These are phyloP conservation scores for Ceratocystis albifundus DNA, from an alignment of 2,329 filamentous ascomycete species.

Conservation along the genomic window DNA sequence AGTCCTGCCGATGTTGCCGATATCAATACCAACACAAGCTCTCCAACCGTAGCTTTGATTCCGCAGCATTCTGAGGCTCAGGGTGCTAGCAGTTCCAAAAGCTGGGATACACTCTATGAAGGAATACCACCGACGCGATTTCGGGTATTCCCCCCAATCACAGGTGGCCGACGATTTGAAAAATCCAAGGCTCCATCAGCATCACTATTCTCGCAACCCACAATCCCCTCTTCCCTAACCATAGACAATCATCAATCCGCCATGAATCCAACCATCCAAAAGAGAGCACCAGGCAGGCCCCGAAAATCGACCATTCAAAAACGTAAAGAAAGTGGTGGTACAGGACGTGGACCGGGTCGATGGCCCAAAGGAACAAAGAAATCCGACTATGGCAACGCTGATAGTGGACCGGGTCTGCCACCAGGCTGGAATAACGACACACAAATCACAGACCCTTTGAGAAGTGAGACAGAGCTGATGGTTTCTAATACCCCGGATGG, in stretches of 20 bases:
- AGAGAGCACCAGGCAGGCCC: slow-evolving; percentile 28
- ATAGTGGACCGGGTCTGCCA: slow-evolving; percentile 52
- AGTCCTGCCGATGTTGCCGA: slow-evolving; percentile 4
- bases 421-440: slow-evolving; percentile 38
- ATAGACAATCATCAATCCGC: slow-evolving; percentile 31
- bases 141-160: slow-evolving; percentile 62
- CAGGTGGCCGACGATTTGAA: slow-evolving; percentile 38
- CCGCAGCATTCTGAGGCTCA: slow-evolving; percentile 29
- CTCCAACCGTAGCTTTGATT: slow-evolving; percentile 13
- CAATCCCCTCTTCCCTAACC: not conserved
- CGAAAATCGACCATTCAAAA: slow-evolving; percentile 20
- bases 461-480: not conserved
- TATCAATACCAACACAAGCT: slow-evolving; percentile 17
- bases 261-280: slow-evolving; percentile 29
- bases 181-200: slow-evolving; percentile 28
- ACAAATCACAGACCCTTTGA: not conserved
- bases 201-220: no score
- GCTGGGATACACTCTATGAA: slow-evolving; percentile 40
- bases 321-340: slow-evolving; percentile 38
- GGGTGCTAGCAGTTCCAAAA: slow-evolving; percentile 26
- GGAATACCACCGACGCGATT: slow-evolving; percentile 60
- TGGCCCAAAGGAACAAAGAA: slow-evolving; percentile 61
- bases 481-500: not conserved
- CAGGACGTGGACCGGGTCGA: slow-evolving; percentile 51
- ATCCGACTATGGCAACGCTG: slow-evolving; percentile 54